Conservation (phyloP, 441 rosid genomes). For the Syzygium syzygioides region DNA sequence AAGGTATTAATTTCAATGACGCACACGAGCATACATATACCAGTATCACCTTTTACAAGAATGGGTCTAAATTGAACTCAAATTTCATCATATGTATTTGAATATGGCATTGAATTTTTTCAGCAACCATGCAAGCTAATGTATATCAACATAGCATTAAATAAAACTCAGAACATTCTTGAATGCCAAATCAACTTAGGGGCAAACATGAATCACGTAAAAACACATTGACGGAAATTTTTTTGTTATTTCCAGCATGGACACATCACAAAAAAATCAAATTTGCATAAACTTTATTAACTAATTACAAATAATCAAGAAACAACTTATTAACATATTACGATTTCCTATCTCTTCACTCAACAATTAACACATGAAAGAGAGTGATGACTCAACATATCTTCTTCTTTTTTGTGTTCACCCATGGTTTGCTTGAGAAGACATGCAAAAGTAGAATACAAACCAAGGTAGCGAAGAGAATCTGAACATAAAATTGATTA, state of each 20-base stretch:
- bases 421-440: background rate
- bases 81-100: background rate
- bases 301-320: background rate
- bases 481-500: background rate
- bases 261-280: background rate
- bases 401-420: background rate
- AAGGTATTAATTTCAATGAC: background rate
- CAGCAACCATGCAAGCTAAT: background rate
- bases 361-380: background rate
- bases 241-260: background rate
- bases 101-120: background rate
- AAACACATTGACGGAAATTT: background rate
- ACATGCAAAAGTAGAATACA: background rate
- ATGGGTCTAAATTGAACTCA: background rate
- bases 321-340: background rate
- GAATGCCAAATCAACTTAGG: background rate
- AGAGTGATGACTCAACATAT: background rate
- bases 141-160: background rate
- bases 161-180: background rate
- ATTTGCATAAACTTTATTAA: background rate
- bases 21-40: background rate
- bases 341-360: background rate
- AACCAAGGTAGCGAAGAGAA: background rate
- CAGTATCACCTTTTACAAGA: background rate
- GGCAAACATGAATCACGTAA: background rate